Percentiles rank a stretch among this genome's conserved stretches.
Evolutionary conservation across 2,329 filamentous ascomycete genomes (phyloP).

Genomic region (Talaromyces sp.): DNA sequence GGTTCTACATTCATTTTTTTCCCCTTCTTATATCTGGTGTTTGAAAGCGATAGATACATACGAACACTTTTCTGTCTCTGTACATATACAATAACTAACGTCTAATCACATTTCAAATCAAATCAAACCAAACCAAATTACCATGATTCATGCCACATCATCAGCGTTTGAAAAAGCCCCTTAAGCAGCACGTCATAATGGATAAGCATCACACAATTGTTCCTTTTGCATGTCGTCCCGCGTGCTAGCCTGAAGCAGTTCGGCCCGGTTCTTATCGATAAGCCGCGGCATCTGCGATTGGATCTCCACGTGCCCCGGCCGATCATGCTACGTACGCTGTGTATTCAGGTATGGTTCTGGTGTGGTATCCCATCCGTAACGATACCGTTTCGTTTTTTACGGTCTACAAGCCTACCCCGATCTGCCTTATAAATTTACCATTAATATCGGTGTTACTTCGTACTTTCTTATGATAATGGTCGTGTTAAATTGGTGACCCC

Average conservation of each 20-base stretch:
- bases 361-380: background rate
- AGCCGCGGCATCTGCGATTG: background rate
- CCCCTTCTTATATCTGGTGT: background rate
- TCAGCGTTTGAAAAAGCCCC: background rate
- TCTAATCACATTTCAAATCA: background rate
- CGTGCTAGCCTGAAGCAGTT: background rate
- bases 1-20: background rate
- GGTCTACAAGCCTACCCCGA: too few species aligned
- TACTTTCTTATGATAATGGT: too few species aligned
- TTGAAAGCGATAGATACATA: background rate
- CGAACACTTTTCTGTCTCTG: background rate
- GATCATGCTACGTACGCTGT: background rate
- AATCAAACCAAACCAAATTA: background rate
- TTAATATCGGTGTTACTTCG: too few species aligned
- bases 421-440: too few species aligned
- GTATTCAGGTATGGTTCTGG: background rate
- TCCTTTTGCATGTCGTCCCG: background rate
- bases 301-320: background rate
- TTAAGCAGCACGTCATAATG: background rate
- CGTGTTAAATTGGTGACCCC: too few species aligned
- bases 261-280: background rate
- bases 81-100: background rate
- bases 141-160: background rate
- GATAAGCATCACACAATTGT: background rate
- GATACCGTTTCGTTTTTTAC: background rate